Conservation (phyloP, 768 basidiomycete genomes). For the Mycena amicta region DNA sequence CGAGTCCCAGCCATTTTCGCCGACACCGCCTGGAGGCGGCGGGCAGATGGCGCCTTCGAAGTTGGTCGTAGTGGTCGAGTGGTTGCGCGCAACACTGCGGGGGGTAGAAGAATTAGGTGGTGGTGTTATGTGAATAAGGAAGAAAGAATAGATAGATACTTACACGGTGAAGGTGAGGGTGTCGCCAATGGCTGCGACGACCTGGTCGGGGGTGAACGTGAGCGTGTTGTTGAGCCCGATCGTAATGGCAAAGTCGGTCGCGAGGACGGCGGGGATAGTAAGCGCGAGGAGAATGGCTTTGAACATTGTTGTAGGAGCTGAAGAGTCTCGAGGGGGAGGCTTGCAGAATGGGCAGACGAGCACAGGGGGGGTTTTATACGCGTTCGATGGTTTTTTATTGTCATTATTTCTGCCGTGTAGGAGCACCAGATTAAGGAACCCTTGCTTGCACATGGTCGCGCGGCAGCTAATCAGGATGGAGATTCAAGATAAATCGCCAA, state of each 20-base stretch:
- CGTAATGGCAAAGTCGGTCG: conserved; percentile 8
- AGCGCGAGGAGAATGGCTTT: conserved; percentile 20
- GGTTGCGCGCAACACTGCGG: too few species aligned
- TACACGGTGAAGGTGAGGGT: conserved; percentile 25
- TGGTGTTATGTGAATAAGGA: too few species aligned
- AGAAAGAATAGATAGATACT: too few species aligned
- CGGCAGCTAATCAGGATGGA: too few species aligned
- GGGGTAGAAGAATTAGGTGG: too few species aligned
- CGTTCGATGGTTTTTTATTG: too few species aligned
- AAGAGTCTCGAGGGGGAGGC: not conserved
- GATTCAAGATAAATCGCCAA: too few species aligned
- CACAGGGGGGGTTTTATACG: too few species aligned
- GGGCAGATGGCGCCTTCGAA: conserved; percentile 20
- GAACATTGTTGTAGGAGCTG: conserved; percentile 4
- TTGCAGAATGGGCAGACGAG: too few species aligned
- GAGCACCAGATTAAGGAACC: too few species aligned
- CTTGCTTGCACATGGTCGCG: too few species aligned
- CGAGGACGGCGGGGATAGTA: conserved; percentile 15
- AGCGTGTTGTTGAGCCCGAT: conserved; percentile 18
- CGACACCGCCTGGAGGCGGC: conserved; percentile 17
- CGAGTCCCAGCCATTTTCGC: conserved; percentile 19
- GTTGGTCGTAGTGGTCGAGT: conserved; percentile 17
- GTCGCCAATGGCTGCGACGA: conserved; percentile 20
- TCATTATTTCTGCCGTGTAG: too few species aligned
- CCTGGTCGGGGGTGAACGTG: conserved; percentile 22